Percentiles rank a stretch among this genome's conserved stretches.
Evolutionary conservation across 108 stramenopile species (phyloP).

Genomic region (Tribonema minus): DNA sequence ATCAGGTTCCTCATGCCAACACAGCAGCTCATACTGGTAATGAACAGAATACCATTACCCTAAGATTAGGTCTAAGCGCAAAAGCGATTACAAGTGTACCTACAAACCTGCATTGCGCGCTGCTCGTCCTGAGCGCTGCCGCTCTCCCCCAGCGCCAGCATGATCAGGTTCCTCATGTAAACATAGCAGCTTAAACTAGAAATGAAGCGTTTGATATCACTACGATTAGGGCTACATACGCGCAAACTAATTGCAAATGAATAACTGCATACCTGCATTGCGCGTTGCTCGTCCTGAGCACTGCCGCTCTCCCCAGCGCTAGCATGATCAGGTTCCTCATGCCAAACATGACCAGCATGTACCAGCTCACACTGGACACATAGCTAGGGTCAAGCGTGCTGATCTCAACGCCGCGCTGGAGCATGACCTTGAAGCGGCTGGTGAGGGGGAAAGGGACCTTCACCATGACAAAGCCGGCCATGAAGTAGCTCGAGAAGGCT

Average conservation of each 20-base stretch:
- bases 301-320: conserved; percentile 73
- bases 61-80: too few species aligned
- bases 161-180: conserved; percentile 81
- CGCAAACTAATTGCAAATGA: too few species aligned
- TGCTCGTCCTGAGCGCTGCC: conserved; percentile 44
- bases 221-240: too few species aligned
- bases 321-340: conserved; percentile 80
- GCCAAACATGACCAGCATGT: conserved; percentile 96
- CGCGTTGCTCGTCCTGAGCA: conserved; percentile 14
- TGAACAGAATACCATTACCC: too few species aligned
- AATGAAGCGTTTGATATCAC: too few species aligned
- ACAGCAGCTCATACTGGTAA: too few species aligned
- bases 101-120: not conserved
- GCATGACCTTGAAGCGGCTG: conserved; percentile 89
- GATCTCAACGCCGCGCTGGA: conserved; percentile 87
- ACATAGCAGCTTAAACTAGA: too few species aligned
- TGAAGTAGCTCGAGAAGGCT: conserved; percentile 92
- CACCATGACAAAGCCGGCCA: conserved; percentile 84
- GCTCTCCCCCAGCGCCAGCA: conserved; percentile 80
- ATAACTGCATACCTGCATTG: not conserved
- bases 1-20: too few species aligned
- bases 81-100: too few species aligned
- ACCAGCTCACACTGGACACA: conserved; percentile 84
- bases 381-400: conserved; percentile 84
- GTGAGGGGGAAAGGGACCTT: conserved; percentile 93